A percentile compares a stretch with the other conserved stretches of the same genome.
Evolutionary conservation across 805 yeast species (phyloP).

Genomic region (Pichia ethanolica): DNA sequence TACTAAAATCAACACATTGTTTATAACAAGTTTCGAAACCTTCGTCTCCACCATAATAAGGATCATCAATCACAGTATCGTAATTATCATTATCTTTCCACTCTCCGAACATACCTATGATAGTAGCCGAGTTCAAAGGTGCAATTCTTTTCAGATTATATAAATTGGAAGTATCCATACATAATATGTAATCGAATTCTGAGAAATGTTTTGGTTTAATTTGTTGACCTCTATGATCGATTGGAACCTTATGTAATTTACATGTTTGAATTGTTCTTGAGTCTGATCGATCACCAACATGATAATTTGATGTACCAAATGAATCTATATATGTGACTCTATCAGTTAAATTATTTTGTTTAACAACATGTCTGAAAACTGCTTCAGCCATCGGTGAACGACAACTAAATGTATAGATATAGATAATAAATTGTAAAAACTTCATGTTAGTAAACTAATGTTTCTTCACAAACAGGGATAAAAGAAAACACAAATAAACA

Average conservation of each 20-base stretch:
- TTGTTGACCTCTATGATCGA: slow-evolving; percentile 69
- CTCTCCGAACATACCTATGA: slow-evolving; percentile 68
- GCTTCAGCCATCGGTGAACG: slow-evolving; percentile 99
- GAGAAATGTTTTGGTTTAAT: slow-evolving; percentile 43
- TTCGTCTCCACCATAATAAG: slow-evolving; percentile 81
- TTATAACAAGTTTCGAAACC: slow-evolving; percentile 77
- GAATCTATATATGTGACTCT: slow-evolving; percentile 64
- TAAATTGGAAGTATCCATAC: slow-evolving; percentile 62
- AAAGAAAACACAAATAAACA: too few species aligned
- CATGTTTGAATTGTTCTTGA: slow-evolving; percentile 64
- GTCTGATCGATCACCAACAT: slow-evolving; percentile 79
- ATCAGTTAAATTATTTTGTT: slow-evolving; percentile 36
- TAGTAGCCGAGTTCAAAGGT: slow-evolving; percentile 44
- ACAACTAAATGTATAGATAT: slow-evolving; percentile 39
- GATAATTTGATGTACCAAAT: slow-evolving; percentile 84
- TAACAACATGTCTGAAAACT: slow-evolving; percentile 61
- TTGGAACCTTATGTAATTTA: slow-evolving; percentile 61
- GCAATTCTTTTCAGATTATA: slow-evolving; percentile 41
- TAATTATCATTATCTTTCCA: slow-evolving; percentile 52
- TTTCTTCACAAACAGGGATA: not conserved
- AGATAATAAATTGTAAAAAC: not conserved
- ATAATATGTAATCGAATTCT: slow-evolving; percentile 59
- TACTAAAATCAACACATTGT: slow-evolving; percentile 70
- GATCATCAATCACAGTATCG: slow-evolving; percentile 68
- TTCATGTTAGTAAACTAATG: not conserved